Conservation (phyloP, 2,329 filamentous ascomycete species). For the Cercospora sp. region DNA sequence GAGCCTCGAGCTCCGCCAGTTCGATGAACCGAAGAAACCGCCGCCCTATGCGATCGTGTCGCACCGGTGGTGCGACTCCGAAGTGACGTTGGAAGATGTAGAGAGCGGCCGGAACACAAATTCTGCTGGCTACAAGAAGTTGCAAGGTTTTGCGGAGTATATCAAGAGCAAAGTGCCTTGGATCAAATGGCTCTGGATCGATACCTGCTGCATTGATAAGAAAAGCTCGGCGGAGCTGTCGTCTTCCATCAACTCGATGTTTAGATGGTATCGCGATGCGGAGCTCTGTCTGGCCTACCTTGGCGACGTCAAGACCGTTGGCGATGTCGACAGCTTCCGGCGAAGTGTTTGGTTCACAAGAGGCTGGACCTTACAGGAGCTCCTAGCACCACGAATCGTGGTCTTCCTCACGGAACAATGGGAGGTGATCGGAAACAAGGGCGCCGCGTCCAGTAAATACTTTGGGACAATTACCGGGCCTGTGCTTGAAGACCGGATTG, state of each 20-base stretch:
- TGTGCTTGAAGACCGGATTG: constrained; percentile 16
- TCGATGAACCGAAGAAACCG: too few species aligned
- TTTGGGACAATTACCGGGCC: constrained; percentile 7
- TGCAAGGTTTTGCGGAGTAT: too few species aligned
- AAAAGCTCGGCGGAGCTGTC: constrained; percentile 24
- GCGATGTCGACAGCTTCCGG: neutral
- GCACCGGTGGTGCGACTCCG: too few species aligned
- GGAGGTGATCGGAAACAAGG: constrained; percentile 31
- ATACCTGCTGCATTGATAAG: constrained; percentile 24
- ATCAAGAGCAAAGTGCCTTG: too few species aligned
- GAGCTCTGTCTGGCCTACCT: constrained; percentile 25
- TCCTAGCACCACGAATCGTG: constrained; percentile 27
- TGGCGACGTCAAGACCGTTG: constrained; percentile 14
- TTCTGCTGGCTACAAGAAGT: too few species aligned
- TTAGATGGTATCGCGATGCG: constrained; percentile 26
- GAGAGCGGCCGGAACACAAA: too few species aligned
- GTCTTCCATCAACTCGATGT: constrained; percentile 29
- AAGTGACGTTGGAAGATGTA: too few species aligned
- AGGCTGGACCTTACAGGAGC: constrained; percentile 24
- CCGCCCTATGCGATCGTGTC: too few species aligned
- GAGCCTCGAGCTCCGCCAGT: too few species aligned
- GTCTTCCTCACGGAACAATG: constrained; percentile 25
- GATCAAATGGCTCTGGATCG: neutral
- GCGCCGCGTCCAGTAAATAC: neutral
- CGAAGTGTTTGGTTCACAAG: too few species aligned